phyloP scores from a whole-genome alignment of 306 rosid species.

The Prunus padus region DNA sequence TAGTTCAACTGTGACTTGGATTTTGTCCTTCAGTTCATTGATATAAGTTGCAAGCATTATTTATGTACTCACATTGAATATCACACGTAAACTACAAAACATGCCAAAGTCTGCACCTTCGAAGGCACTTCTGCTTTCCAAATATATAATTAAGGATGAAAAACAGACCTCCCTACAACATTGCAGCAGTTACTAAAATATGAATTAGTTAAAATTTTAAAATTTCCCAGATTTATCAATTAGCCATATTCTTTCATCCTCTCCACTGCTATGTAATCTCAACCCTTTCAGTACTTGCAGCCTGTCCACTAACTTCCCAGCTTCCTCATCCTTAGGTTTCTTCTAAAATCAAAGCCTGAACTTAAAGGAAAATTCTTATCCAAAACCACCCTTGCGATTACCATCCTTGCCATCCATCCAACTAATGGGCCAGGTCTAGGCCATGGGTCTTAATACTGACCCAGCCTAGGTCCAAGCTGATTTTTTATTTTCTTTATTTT shows the following conservation, averaged over 20 bases:
- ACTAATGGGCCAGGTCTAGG: too few relatives aligned
- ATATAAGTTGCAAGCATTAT: not conserved
- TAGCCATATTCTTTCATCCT: too few relatives aligned
- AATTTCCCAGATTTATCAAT: not conserved
- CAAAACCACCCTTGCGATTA: not conserved
- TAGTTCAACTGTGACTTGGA: not conserved
- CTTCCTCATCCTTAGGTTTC: not conserved
- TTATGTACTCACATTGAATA: too few relatives aligned
- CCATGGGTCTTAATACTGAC: too few relatives aligned
- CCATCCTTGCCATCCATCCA: too few relatives aligned
- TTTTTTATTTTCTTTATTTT: too few relatives aligned
- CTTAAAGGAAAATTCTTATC: not conserved
- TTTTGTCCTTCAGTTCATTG: not conserved
- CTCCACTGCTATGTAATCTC: not conserved
- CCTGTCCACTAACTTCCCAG: not conserved
- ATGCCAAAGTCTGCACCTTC: not conserved
- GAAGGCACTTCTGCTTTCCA: not conserved
- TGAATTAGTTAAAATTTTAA: too few relatives aligned
- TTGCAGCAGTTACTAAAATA: not conserved
- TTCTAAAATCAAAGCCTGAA: not conserved
- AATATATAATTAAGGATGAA: too few relatives aligned
- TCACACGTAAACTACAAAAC: not conserved
- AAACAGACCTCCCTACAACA: too few relatives aligned
- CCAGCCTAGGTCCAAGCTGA: too few relatives aligned
- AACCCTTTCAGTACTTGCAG: not conserved